These are phyloP conservation scores for Galerina sulciceps DNA, from an alignment of 768 basidiomycete species.

Conservation along the genomic window DNA sequence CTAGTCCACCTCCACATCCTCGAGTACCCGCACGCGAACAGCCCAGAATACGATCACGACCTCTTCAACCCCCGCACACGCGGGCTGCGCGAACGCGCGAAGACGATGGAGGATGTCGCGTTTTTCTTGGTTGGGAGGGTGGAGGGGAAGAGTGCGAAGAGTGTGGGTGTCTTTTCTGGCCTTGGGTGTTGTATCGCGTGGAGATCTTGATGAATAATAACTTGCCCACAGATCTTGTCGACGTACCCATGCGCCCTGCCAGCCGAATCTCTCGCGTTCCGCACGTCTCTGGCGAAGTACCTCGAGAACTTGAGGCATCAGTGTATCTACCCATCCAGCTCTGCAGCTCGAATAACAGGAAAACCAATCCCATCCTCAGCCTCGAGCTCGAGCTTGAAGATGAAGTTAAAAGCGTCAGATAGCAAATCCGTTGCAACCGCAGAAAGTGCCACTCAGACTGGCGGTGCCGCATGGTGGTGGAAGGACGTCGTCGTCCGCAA, in stretches of 20 bases:
- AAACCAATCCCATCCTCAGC: conserved; percentile 22
- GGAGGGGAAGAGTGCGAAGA: conserved; percentile 39
- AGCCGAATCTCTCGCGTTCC: conserved; percentile 55
- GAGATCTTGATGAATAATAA: not conserved
- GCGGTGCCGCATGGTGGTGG: conserved; percentile 55
- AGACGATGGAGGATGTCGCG: conserved; percentile 53
- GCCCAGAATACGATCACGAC: conserved; percentile 52
- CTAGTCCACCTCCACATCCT: conserved; percentile 59
- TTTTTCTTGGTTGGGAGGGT: conserved; percentile 53
- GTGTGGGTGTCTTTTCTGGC: conserved; percentile 21
- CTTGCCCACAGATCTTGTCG: conserved; percentile 42
- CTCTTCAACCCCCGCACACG: conserved; percentile 47
- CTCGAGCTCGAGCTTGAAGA: no score
- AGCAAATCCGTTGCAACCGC: conserved; percentile 10
- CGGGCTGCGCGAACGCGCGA: conserved; percentile 54
- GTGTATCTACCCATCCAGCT: conserved; percentile 33
- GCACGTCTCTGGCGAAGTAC: conserved; percentile 54
- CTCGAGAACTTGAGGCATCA: conserved; percentile 49
- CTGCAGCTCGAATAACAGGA: conserved; percentile 3
- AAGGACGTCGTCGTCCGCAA: conserved; percentile 58
- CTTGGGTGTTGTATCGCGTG: not conserved
- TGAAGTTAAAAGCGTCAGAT: conserved; percentile 1
- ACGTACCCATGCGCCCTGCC: conserved; percentile 57
- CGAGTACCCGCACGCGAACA: conserved; percentile 50
- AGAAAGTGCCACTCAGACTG: no score